phyloP scores from a whole-genome alignment of 208 protist genomes.

The Naegleria lovaniensis region DNA sequence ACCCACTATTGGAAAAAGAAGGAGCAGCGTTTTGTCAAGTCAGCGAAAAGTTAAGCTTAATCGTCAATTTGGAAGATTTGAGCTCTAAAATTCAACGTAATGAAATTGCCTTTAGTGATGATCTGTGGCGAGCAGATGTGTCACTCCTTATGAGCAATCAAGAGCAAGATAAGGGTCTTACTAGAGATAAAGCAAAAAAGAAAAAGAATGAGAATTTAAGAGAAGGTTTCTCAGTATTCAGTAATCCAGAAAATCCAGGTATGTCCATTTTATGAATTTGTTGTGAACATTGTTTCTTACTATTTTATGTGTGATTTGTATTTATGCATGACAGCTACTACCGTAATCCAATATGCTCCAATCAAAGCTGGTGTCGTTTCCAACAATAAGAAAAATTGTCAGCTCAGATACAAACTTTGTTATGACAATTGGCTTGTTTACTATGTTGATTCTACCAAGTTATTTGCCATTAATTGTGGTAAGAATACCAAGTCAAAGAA shows the following conservation, averaged over 20 bases:
- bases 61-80: background rate
- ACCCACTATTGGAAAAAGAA: background rate
- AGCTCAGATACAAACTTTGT: background rate
- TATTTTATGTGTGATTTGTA: no score
- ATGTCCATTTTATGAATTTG: no score
- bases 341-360: background rate
- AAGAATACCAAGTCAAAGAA: background rate
- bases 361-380: background rate
- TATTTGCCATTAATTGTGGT: slow-evolving; percentile 27
- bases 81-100: background rate
- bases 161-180: slow-evolving; percentile 8
- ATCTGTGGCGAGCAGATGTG: background rate
- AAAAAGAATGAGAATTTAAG: background rate
- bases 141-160: background rate
- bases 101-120: background rate
- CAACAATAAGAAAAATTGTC: slow-evolving; percentile 18
- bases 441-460: background rate
- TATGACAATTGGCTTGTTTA: background rate
- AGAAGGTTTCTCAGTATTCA: background rate
- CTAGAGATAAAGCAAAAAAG: background rate
- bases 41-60: background rate
- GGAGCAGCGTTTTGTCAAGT: background rate
- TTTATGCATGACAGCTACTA: background rate
- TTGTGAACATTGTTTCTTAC: no score
- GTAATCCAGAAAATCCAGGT: background rate